Evolutionary conservation across 352 stramenopile genomes (phyloP).

Genomic region (Globisporangium okanoganense): DNA sequence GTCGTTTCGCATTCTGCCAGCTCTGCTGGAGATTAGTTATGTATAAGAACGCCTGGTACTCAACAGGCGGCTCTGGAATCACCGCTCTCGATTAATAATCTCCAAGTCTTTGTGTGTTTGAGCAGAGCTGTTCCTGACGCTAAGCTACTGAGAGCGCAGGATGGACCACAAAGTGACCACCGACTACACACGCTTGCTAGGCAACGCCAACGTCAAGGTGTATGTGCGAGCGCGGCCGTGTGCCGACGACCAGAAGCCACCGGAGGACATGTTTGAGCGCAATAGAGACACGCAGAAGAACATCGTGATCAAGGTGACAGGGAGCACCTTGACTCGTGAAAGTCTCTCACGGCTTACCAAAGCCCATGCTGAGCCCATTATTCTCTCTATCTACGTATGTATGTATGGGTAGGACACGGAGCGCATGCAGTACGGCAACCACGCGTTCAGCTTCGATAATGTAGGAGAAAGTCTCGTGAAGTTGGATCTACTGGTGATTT

Average conservation of each 20-base stretch:
- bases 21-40: no score
- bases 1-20: background rate
- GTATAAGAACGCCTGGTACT: no score
- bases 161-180: slow-evolving; percentile 88
- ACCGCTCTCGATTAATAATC: background rate
- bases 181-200: slow-evolving; percentile 77
- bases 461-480: slow-evolving; percentile 17
- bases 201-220: slow-evolving; percentile 80
- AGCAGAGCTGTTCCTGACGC: background rate
- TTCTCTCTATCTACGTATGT: no score
- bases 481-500: background rate
- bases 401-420: slow-evolving; percentile 52
- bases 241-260: slow-evolving; percentile 55
- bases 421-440: slow-evolving; percentile 82
- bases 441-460: slow-evolving; percentile 85
- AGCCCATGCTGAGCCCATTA: background rate
- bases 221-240: slow-evolving; percentile 80
- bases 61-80: background rate
- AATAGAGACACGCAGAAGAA: slow-evolving; percentile 74
- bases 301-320: slow-evolving; percentile 72
- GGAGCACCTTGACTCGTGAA: background rate
- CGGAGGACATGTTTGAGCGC: slow-evolving; percentile 83
- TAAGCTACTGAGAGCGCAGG: background rate
- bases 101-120: background rate
- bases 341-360: no score